phyloP scores from a whole-genome alignment of 768 basidiomycete species.

The Clitopilus hobsonii region DNA sequence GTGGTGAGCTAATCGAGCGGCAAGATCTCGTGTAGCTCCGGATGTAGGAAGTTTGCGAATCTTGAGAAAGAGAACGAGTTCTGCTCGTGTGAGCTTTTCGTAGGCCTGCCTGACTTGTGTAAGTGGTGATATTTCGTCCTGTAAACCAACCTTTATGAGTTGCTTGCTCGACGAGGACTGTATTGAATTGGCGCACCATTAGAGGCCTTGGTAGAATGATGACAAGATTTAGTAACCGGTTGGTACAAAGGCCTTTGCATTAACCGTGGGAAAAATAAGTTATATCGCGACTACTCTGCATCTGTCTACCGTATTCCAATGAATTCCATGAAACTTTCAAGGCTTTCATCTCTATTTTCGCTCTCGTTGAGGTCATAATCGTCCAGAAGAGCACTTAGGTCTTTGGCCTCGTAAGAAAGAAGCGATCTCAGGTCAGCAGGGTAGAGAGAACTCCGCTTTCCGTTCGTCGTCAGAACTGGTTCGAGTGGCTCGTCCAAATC shows the following conservation, averaged over 20 bases:
- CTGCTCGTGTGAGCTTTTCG: slow-evolving; percentile 56
- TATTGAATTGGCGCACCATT: slow-evolving; percentile 30
- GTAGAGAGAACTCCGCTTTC: slow-evolving; percentile 39
- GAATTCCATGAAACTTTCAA: slow-evolving; percentile 52
- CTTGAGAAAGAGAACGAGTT: slow-evolving; percentile 73
- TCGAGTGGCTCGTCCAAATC: slow-evolving; percentile 42
- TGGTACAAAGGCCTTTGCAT: neutral
- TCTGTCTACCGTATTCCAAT: slow-evolving; percentile 30
- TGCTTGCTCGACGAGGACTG: slow-evolving; percentile 4
- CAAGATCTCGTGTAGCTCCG: slow-evolving; percentile 61
- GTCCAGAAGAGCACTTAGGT: slow-evolving; percentile 33
- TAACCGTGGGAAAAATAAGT: neutral
- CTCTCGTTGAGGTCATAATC: slow-evolving; percentile 47
- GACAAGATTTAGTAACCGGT: slow-evolving; percentile 1
- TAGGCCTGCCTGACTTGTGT: slow-evolving; percentile 65
- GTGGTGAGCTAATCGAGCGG: slow-evolving; percentile 66
- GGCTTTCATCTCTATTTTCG: slow-evolving; percentile 36
- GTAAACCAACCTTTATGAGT: slow-evolving; percentile 14
- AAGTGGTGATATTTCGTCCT: slow-evolving; percentile 32
- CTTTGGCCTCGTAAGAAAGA: slow-evolving; percentile 49
- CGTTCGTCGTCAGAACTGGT: slow-evolving; percentile 43
- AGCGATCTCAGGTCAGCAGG: slow-evolving; percentile 47
- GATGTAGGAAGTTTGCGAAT: slow-evolving; percentile 63
- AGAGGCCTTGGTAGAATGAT: slow-evolving; percentile 8
- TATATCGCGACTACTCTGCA: neutral